Percentiles rank a stretch among this genome's conserved stretches.
Evolutionary conservation across 371 early-diverging fungal species (phyloP).

Genomic region (Dichotomocladium elegans): DNA sequence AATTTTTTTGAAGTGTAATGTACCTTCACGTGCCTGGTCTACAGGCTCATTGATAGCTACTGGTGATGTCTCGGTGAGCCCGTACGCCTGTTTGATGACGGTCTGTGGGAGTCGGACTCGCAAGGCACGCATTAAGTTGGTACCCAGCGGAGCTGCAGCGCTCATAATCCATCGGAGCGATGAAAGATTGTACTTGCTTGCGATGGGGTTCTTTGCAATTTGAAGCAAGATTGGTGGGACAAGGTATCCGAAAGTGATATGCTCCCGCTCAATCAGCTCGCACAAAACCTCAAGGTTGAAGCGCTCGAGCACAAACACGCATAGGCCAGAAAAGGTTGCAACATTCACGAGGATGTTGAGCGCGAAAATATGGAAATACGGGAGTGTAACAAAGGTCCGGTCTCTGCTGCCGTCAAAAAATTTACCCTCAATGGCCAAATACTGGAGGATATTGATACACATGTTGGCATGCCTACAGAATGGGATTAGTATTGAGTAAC

Average conservation of each 20-base stretch:
- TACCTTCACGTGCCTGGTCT: too few species aligned
- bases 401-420: slow-evolving; percentile 14
- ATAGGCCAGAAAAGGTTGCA: slow-evolving; percentile 25
- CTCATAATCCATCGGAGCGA: slow-evolving; percentile 54
- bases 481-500: neutral
- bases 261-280: slow-evolving; percentile 47
- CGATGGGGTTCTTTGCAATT: slow-evolving; percentile 60
- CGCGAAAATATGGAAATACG: slow-evolving; percentile 71
- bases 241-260: slow-evolving; percentile 57
- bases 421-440: slow-evolving; percentile 17
- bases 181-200: slow-evolving; percentile 62
- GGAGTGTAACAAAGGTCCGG: slow-evolving; percentile 59
- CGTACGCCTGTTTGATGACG: slow-evolving; percentile 47
- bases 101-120: slow-evolving; percentile 39
- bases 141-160: slow-evolving; percentile 82
- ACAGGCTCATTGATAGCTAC: slow-evolving; percentile 14
- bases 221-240: slow-evolving; percentile 77
- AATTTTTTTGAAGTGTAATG: too few species aligned
- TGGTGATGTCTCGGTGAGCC: slow-evolving; percentile 62
- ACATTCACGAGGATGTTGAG: slow-evolving; percentile 22
- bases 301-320: slow-evolving; percentile 56
- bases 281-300: slow-evolving; percentile 65
- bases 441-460: slow-evolving; percentile 66
- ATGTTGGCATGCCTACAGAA: slow-evolving; percentile 65
- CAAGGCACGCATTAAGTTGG: slow-evolving; percentile 45